Evolutionary conservation across 2,329 filamentous ascomycete genomes (phyloP).

Genomic region (Zymoseptoria passerinii): DNA sequence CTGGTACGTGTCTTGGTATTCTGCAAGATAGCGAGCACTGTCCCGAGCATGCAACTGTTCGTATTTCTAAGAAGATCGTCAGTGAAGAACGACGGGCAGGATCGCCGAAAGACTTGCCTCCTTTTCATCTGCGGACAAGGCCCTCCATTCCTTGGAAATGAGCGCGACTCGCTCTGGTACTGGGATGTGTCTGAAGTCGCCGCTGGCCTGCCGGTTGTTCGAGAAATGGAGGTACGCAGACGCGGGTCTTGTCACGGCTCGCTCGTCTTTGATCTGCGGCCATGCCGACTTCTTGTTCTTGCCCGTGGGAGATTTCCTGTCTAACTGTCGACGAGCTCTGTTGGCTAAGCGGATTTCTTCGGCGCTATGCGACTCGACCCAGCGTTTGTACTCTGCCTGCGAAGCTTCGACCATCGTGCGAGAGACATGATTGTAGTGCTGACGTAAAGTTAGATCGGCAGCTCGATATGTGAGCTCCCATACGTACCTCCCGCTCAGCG

Average conservation of each 20-base stretch:
- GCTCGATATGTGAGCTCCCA: neutral
- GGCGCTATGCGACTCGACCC: constrained; percentile 48
- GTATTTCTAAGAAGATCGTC: constrained; percentile 13
- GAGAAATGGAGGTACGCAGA: constrained; percentile 39
- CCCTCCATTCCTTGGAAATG: constrained; percentile 42
- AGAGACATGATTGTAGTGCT: constrained; percentile 49
- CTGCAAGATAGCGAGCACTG: constrained; percentile 6
- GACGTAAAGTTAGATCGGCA: constrained; percentile 4
- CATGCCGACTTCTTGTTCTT: constrained; percentile 9
- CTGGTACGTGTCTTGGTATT: constrained; percentile 9
- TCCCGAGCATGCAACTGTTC: constrained; percentile 5
- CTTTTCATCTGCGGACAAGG: constrained; percentile 39
- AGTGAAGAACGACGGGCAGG: neutral
- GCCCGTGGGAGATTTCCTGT: constrained; percentile 10
- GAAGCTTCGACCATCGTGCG: constrained; percentile 40
- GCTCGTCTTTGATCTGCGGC: constrained; percentile 46
- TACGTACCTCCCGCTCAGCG: constrained; percentile 39
- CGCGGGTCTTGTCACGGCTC: constrained; percentile 39
- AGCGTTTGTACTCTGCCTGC: constrained; percentile 41
- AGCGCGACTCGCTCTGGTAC: constrained; percentile 35
- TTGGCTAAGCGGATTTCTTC: constrained; percentile 54
- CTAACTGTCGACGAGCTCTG: constrained; percentile 41
- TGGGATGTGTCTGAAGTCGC: constrained; percentile 44
- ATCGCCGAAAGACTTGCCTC: constrained; percentile 32
- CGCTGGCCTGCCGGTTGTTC: constrained; percentile 37